Percentiles rank a stretch among this genome's conserved stretches.
phyloP scores from a whole-genome alignment of 2,329 filamentous ascomycete species.

The Lecanicillium sp. region DNA sequence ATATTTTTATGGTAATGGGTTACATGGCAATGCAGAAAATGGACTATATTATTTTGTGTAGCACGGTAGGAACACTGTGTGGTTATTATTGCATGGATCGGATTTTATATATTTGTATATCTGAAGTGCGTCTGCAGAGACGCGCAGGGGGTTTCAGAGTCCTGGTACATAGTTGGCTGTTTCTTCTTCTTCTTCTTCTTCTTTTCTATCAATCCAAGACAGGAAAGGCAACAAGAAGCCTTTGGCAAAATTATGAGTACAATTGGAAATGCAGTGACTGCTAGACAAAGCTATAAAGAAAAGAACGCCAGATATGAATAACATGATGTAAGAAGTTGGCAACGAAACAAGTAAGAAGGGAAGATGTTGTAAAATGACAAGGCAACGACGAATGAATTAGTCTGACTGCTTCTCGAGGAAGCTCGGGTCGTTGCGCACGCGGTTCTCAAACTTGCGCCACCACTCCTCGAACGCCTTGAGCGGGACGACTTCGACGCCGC shows the following conservation, averaged over 20 bases:
- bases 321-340: not conserved
- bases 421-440: slow-evolving; percentile 75
- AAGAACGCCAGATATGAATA: no score
- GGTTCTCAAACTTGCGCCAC: slow-evolving; percentile 94
- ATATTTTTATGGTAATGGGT: no score
- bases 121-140: not conserved
- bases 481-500: slow-evolving; percentile 80
- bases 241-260: no score
- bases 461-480: slow-evolving; percentile 92
- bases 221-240: not conserved
- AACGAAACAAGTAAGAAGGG: not conserved
- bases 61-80: not conserved
- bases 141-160: not conserved
- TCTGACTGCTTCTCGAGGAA: slow-evolving; percentile 67
- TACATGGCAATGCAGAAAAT: no score
- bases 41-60: not conserved
- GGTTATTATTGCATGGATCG: not conserved
- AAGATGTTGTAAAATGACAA: not conserved
- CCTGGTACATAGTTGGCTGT: slow-evolving; percentile 2
- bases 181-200: not conserved
- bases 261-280: no score
- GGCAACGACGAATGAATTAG: slow-evolving; percentile 4
- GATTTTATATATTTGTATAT: slow-evolving; percentile 8
- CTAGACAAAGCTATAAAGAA: no score
- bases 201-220: not conserved